phyloP scores from a whole-genome alignment of 768 basidiomycete species.

The Lepiota brunneoincarnata region DNA sequence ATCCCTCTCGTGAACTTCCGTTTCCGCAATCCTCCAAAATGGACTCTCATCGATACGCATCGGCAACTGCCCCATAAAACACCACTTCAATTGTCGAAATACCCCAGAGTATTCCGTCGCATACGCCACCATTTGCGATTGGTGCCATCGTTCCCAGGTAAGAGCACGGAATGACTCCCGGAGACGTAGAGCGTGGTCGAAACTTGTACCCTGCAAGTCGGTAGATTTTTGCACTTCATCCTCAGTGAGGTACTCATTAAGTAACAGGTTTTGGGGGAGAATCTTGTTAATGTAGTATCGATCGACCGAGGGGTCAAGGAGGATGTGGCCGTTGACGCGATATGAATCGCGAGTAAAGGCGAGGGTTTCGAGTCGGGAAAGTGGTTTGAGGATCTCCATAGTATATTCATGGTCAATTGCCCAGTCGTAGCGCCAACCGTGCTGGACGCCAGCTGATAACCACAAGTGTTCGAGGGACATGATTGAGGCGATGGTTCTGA shows the following conservation, averaged over 20 bases:
- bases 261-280: slow-evolving; percentile 18
- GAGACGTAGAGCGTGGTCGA: slow-evolving; percentile 8
- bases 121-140: slow-evolving; percentile 18
- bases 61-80: slow-evolving; percentile 23
- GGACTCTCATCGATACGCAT: slow-evolving; percentile 3
- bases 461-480: slow-evolving; percentile 21
- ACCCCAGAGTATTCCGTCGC: slow-evolving; percentile 15
- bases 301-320: slow-evolving; percentile 17
- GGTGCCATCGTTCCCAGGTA: slow-evolving; percentile 31
- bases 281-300: slow-evolving; percentile 24
- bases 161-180: slow-evolving; percentile 15
- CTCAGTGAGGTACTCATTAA: slow-evolving; percentile 16
- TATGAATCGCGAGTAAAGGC: slow-evolving; percentile 30
- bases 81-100: slow-evolving; percentile 21
- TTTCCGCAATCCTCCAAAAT: background rate
- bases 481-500: slow-evolving; percentile 19
- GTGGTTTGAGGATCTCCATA: slow-evolving; percentile 18
- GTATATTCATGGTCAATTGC: slow-evolving; percentile 20
- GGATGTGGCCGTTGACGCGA: slow-evolving; percentile 19
- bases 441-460: slow-evolving; percentile 26
- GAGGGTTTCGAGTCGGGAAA: slow-evolving; percentile 20
- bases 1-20: background rate
- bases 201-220: slow-evolving; percentile 7
- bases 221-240: slow-evolving; percentile 16
- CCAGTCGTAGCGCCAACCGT: slow-evolving; percentile 23